A percentile compares a stretch with the other conserved stretches of the same genome.
phyloP scores from a whole-genome alignment of 345 rosid species.

The Iberis pinnata region DNA sequence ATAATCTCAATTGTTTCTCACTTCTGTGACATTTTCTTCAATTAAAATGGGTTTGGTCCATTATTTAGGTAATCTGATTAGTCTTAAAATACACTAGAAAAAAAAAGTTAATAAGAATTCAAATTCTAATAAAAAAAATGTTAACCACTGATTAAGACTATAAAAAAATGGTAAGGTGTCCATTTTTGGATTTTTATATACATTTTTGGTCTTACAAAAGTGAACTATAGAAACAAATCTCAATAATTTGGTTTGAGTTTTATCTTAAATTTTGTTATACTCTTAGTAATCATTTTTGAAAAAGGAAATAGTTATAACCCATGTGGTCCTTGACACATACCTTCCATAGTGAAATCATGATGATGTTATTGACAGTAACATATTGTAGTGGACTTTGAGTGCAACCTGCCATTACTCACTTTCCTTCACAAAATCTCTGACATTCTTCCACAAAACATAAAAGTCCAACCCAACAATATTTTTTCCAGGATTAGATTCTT shows the following conservation, averaged over 20 bases:
- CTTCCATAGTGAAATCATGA: conserved; percentile 22
- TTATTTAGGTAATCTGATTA: background rate
- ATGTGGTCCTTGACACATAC: conserved; percentile 13
- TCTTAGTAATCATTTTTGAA: conserved; percentile 9
- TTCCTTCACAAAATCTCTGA: conserved; percentile 15
- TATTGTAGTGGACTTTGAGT: conserved; percentile 27
- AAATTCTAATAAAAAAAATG: too few relatives aligned
- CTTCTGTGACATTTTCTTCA: background rate
- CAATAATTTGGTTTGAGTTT: background rate
- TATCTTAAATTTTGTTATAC: background rate
- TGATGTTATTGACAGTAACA: conserved; percentile 29
- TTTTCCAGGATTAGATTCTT: too few relatives aligned
- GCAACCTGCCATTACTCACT: conserved; percentile 33
- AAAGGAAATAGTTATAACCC: background rate
- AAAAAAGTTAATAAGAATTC: too few relatives aligned
- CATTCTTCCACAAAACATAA: conserved; percentile 26
- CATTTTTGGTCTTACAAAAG: background rate
- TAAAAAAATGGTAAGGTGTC: background rate
- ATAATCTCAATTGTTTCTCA: background rate
- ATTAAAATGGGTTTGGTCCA: background rate
- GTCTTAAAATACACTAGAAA: background rate
- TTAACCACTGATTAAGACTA: too few relatives aligned
- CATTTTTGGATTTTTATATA: too few relatives aligned
- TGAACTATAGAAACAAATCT: too few relatives aligned
- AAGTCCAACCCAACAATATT: conserved; percentile 17